These are phyloP conservation scores for Apiospora arundinis DNA, from an alignment of 2,329 filamentous ascomycete species.

Conservation along the genomic window DNA sequence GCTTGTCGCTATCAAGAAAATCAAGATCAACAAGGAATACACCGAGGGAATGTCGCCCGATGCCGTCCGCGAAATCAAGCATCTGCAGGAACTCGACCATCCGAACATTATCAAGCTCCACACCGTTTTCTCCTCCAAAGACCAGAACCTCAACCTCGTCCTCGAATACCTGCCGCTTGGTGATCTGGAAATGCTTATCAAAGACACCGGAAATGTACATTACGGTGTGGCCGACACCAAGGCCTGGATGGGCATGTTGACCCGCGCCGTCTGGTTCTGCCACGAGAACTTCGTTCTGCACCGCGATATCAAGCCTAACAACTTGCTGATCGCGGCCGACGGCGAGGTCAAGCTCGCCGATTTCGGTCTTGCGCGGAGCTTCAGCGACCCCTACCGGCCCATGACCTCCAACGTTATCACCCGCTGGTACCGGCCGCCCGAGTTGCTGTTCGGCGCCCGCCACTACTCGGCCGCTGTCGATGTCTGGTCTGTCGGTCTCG, in stretches of 20 bases:
- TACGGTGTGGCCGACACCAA: constrained; percentile 94
- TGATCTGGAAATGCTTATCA: constrained; percentile 93
- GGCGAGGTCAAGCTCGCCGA: constrained; percentile 95
- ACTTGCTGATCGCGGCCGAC: constrained; percentile 90
- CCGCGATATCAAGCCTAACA: constrained; percentile 99
- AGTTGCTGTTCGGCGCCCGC: constrained; percentile 87
- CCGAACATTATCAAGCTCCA: constrained; percentile 94
- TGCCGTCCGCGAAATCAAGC: constrained; percentile 93
- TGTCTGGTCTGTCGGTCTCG: constrained; percentile 90
- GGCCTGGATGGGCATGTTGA: constrained; percentile 98
- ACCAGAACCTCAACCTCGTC: constrained; percentile 95
- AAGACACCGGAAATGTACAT: constrained; percentile 76
- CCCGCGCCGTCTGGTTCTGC: constrained; percentile 92
- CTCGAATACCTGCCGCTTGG: constrained; percentile 93
- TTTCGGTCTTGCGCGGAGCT: constrained; percentile 91
- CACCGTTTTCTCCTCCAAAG: constrained; percentile 93
- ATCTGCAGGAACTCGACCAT: constrained; percentile 91
- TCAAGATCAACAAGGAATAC: constrained; percentile 85
- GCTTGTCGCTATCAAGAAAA: constrained; percentile 91
- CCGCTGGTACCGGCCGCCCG: constrained; percentile 93
- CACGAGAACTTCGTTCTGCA: constrained; percentile 94
- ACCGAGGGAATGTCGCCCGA: constrained; percentile 93
- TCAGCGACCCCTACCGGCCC: constrained; percentile 83
- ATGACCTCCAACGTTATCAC: constrained; percentile 98
- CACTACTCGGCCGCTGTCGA: constrained; percentile 93